Evolutionary conservation across 1,284 basidiomycete species (phyloP), one percentile per base, ranked within the genome.

Genomic region (Mycena sp.): DNA sequence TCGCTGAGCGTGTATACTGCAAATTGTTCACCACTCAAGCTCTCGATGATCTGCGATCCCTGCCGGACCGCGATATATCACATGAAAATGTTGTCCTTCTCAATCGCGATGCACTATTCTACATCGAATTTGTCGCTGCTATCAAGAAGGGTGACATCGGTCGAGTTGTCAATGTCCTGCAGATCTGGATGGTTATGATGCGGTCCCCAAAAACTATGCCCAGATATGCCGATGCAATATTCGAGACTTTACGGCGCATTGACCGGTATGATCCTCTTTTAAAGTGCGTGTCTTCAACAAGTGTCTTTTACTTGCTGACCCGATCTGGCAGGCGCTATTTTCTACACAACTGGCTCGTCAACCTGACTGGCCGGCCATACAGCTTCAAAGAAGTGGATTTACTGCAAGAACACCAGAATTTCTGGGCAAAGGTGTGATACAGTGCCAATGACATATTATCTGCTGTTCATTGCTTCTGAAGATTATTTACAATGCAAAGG

Each of bases 71-170:
- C 3, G 72, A 74, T 44, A 44, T 66, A 10, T 50, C 67, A 0
- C 46, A 68, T 17, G 72, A 75, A 43, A 74, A 75, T 37, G 64
- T 67, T 1, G 49, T 65, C 30, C 67, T 77, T 0, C 73, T 70
- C 58, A 75, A 74, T 50, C 71, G 71, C 19, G 74, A 77, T 49
- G 58, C 64, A 0, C 64, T 77, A 0, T 35, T n/a, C n/a, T n/a
- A n/a, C n/a, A n/a, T n/a, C n/a, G n/a, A n/a, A n/a, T n/a, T n/a
- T n/a, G n/a, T n/a, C 11, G 40, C 52, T 38, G 64, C 72, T 0
- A 71, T 77, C 67, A 75, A 75, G 59, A 49, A 64, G 16, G 74
- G 74, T 5, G 74, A 76, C 55, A 72, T 76, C 23, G 75, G 75
- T 1, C 61, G 67, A 0, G 73, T 76, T 11, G 45, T 76, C 11